Conservation (phyloP, 2,329 filamentous ascomycete species). For the Septoria linicola region DNA sequence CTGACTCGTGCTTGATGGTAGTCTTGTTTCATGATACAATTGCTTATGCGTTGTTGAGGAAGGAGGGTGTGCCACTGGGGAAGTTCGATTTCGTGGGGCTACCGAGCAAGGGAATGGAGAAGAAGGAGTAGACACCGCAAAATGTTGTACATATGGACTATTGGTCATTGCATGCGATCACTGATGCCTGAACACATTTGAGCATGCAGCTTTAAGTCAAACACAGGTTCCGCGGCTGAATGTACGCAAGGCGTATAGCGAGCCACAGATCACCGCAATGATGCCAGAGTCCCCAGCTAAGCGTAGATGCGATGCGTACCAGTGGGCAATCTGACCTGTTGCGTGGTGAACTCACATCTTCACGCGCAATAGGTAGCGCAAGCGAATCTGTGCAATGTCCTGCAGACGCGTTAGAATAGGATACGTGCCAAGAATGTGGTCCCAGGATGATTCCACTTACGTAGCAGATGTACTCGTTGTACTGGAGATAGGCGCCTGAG, state of each 20-base stretch:
- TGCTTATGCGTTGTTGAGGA: constrained; percentile 61
- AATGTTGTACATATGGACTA: too few relatives aligned
- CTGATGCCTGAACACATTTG: not conserved
- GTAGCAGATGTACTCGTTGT: constrained; percentile 75
- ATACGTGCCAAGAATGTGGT: too few relatives aligned
- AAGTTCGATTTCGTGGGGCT: constrained; percentile 58
- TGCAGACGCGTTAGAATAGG: too few relatives aligned
- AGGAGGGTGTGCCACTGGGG: constrained; percentile 60
- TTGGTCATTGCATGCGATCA: not conserved
- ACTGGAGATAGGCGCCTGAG: constrained; percentile 52
- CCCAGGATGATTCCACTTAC: too few relatives aligned
- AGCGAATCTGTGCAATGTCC: constrained; percentile 66
- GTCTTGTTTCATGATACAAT: constrained; percentile 63
- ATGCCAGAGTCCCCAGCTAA: too few relatives aligned
- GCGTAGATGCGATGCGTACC: too few relatives aligned
- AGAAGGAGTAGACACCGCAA: constrained; percentile 62
- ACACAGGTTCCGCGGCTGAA: too few relatives aligned
- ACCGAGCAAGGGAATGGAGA: constrained; percentile 7
- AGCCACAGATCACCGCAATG: too few relatives aligned
- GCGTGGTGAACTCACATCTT: too few relatives aligned
- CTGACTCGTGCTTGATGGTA: not conserved
- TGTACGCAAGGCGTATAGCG: too few relatives aligned
- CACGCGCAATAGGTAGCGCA: constrained; percentile 68
- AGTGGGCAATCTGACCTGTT: too few relatives aligned
- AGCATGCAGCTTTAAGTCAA: too few relatives aligned